Conservation (phyloP, 345 rosid species). For the Camelina hispida region DNA sequence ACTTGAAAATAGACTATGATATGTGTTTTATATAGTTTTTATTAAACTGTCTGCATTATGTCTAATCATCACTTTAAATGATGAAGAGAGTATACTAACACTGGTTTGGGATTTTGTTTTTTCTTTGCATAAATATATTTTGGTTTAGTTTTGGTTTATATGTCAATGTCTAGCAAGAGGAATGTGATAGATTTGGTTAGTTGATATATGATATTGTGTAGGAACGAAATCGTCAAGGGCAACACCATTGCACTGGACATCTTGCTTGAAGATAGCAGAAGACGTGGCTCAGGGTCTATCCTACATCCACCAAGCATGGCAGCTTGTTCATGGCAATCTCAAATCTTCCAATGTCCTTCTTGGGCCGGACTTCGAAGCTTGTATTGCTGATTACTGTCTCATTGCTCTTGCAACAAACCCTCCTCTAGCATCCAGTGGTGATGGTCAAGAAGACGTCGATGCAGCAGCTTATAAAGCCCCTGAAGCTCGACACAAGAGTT, state of each 20-base stretch:
- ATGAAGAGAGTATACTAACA: not conserved
- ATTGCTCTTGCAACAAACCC: slow-evolving; percentile 49
- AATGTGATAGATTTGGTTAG: not conserved
- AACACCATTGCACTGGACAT: slow-evolving; percentile 95
- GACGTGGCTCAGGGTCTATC: slow-evolving; percentile 94
- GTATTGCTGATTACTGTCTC: slow-evolving; percentile 69
- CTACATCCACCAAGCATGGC: slow-evolving; percentile 91
- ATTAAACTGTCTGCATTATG: not conserved
- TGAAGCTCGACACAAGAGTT: slow-evolving; percentile 56
- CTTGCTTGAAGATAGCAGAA: slow-evolving; percentile 88
- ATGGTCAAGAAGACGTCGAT: slow-evolving; percentile 46
- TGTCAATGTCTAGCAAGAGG: not conserved
- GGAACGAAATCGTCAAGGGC: slow-evolving; percentile 84
- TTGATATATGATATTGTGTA: slow-evolving; percentile 39
- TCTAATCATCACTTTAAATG: too few species aligned
- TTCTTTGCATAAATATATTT: not conserved
- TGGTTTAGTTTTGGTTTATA: not conserved
- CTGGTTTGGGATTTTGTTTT: not conserved
- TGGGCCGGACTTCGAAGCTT: slow-evolving; percentile 87
- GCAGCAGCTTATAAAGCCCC: slow-evolving; percentile 62
- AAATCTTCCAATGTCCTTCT: slow-evolving; percentile 88
- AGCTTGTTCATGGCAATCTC: slow-evolving; percentile 76
- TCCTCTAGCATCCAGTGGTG: slow-evolving; percentile 28
- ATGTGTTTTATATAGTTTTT: too few species aligned
- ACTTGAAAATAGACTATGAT: not conserved